A percentile compares a stretch with the other conserved stretches of the same genome.
phyloP scores from a whole-genome alignment of 768 basidiomycete species.

The Tremella mesenterica region DNA sequence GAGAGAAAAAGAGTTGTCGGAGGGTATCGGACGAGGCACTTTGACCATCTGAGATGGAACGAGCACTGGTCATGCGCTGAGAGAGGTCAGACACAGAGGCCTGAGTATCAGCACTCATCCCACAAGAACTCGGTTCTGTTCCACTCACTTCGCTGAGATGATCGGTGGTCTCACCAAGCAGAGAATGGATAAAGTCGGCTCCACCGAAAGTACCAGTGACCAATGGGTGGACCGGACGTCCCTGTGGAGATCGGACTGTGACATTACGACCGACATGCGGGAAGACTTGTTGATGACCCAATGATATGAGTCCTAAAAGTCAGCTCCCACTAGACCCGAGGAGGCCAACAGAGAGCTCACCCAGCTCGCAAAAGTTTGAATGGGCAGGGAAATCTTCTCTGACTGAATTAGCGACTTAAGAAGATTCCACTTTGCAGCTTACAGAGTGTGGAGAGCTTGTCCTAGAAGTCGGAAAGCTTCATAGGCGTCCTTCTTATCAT shows the following conservation, averaged over 20 bases:
- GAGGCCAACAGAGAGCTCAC: conserved; percentile 5
- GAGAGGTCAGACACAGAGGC: conserved; percentile 83
- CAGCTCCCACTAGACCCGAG: neutral
- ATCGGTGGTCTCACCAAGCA: conserved; percentile 51
- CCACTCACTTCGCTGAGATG: conserved; percentile 47
- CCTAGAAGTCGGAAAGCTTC: conserved; percentile 66
- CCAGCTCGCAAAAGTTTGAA: conserved; percentile 65
- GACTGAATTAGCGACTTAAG: conserved; percentile 2
- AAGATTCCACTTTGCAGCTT: no score
- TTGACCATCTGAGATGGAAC: conserved; percentile 48
- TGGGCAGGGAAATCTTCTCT: conserved; percentile 83
- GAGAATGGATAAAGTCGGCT: conserved; percentile 41
- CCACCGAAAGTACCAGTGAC: conserved; percentile 59
- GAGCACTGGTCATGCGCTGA: conserved; percentile 63
- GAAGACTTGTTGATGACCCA: conserved; percentile 73
- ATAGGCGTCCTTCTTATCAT: conserved; percentile 48
- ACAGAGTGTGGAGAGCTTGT: conserved; percentile 43
- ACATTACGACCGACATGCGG: conserved; percentile 75
- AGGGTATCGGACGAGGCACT: conserved; percentile 22
- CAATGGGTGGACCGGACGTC: conserved; percentile 67
- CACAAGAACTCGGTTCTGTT: no score
- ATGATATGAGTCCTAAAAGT: conserved; percentile 52
- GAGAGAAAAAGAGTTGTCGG: conserved; percentile 30
- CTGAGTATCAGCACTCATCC: conserved; percentile 2
- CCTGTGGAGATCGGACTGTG: conserved; percentile 63